phyloP scores from a whole-genome alignment of 2,329 filamentous ascomycete genomes.

The Aureobasidium sp. region DNA sequence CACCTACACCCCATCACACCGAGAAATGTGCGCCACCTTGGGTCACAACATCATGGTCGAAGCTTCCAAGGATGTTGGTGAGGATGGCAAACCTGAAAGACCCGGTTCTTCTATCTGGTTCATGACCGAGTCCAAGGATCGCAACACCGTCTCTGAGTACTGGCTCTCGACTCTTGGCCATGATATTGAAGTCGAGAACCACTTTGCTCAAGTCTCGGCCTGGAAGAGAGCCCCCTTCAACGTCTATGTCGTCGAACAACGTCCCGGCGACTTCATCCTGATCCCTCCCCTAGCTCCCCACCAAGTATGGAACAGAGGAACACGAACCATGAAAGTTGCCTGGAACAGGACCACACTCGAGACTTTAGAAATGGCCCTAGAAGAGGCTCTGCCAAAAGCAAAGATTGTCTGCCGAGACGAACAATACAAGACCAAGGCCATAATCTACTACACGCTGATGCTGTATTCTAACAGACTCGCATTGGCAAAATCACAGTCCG shows the following conservation, averaged over 20 bases:
- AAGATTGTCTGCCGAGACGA: constrained; percentile 92
- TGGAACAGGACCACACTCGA: constrained; percentile 96
- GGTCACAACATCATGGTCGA: constrained; percentile 99
- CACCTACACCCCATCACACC: constrained; percentile 89
- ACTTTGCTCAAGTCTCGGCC: constrained; percentile 91
- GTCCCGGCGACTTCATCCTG: constrained; percentile 82
- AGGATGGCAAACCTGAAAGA: constrained; percentile 63
- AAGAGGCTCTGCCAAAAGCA: constrained; percentile 81
- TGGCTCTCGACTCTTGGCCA: constrained; percentile 90
- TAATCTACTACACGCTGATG: constrained; percentile 77
- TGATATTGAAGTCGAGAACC: constrained; percentile 93
- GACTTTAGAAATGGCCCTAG: constrained; percentile 76
- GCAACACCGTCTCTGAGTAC: constrained; percentile 84
- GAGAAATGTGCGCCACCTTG: constrained; percentile 94
- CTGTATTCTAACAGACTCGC: constrained; percentile 62
- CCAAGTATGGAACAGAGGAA: constrained; percentile 97
- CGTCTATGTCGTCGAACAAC: constrained; percentile 88
- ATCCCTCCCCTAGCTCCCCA: constrained; percentile 90
- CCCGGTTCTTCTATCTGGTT: constrained; percentile 94
- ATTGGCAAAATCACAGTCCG: constrained; percentile 48
- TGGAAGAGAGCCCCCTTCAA: constrained; percentile 94
- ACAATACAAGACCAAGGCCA: constrained; percentile 98
- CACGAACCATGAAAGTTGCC: constrained; percentile 91
- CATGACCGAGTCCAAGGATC: constrained; percentile 94
- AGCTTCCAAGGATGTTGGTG: constrained; percentile 58